Evolutionary conservation across 495 filamentous ascomycete genomes (phyloP).

Genomic region (Neurospora sublineolata): DNA sequence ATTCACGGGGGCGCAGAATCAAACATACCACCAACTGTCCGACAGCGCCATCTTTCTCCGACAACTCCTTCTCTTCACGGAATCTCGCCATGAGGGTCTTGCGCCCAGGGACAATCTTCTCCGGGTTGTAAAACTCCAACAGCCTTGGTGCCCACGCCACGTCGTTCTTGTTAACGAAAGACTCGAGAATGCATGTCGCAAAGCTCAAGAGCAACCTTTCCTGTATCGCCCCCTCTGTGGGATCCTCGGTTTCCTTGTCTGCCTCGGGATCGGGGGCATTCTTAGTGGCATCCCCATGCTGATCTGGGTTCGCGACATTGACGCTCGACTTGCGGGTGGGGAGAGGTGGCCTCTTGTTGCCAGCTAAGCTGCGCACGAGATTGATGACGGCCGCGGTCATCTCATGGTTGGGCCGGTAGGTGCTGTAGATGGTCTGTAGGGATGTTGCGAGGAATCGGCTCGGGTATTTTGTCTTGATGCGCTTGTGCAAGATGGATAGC

Average conservation of each 20-base stretch:
- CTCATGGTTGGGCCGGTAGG: conserved; percentile 52
- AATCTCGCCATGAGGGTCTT: conserved; percentile 51
- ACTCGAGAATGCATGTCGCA: conserved; percentile 71
- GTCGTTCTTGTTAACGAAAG: conserved; percentile 56
- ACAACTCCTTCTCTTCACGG: conserved; percentile 47
- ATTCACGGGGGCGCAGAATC: not conserved
- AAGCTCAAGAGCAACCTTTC: conserved; percentile 72
- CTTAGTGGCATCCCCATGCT: conserved; percentile 32
- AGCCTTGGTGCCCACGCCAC: conserved; percentile 66
- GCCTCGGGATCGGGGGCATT: conserved; percentile 76
- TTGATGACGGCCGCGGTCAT: conserved; percentile 64
- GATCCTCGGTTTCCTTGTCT: conserved; percentile 40
- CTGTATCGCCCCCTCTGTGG: conserved; percentile 51
- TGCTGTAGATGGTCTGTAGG: conserved; percentile 60
- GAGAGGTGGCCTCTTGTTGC: conserved; percentile 59
- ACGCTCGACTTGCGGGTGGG: conserved; percentile 58
- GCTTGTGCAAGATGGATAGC: conserved; percentile 71
- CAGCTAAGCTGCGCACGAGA: conserved; percentile 62
- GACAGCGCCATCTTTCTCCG: conserved; percentile 56
- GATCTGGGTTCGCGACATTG: conserved; percentile 37
- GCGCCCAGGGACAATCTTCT: conserved; percentile 43
- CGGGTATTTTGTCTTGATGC: conserved; percentile 83
- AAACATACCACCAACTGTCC: conserved; percentile 62
- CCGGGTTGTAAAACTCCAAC: conserved; percentile 58
- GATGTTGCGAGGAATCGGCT: conserved; percentile 89